Conservation (phyloP, 2,329 filamentous ascomycete genomes). For the Metarhizium robertsii region DNA sequence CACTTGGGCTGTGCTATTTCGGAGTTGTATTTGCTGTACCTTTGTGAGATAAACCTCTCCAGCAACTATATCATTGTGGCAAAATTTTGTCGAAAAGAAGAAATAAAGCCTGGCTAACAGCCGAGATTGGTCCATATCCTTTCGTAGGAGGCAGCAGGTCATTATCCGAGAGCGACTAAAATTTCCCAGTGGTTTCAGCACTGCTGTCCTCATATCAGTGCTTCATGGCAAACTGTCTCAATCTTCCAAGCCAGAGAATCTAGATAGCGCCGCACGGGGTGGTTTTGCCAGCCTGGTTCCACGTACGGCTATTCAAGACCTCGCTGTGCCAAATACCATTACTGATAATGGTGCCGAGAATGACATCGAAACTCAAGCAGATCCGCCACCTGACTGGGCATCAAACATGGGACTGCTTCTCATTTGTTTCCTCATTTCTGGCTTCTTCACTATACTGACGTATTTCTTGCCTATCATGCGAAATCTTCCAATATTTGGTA, state of each 20-base stretch:
- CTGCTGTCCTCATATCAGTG: slow-evolving; percentile 84
- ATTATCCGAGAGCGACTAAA: slow-evolving; percentile 87
- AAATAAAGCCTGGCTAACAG: neutral
- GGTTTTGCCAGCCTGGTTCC: slow-evolving; percentile 34
- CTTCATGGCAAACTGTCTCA: slow-evolving; percentile 56
- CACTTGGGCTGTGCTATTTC: slow-evolving; percentile 88
- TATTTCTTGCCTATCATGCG: slow-evolving; percentile 85
- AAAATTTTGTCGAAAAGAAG: neutral
- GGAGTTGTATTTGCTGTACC: slow-evolving; percentile 95
- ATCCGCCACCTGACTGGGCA: slow-evolving; percentile 22
- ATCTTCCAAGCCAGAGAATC: slow-evolving; percentile 22
- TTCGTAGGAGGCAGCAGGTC: slow-evolving; percentile 62
- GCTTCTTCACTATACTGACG: slow-evolving; percentile 65
- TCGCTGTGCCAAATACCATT: neutral
- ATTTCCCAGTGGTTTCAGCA: slow-evolving; percentile 93
- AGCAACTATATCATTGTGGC: too few species aligned
- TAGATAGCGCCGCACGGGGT: slow-evolving; percentile 27
- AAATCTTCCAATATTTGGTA: slow-evolving; percentile 79
- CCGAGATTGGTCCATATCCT: neutral
- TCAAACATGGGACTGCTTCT: slow-evolving; percentile 45
- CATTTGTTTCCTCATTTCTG: slow-evolving; percentile 49
- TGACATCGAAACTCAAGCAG: neutral
- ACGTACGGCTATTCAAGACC: slow-evolving; percentile 12
- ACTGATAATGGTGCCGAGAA: neutral
- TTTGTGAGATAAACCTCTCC: slow-evolving; percentile 34